Evolutionary conservation across 2,329 filamentous ascomycete genomes (phyloP).

Genomic region (Oidium heveae): DNA sequence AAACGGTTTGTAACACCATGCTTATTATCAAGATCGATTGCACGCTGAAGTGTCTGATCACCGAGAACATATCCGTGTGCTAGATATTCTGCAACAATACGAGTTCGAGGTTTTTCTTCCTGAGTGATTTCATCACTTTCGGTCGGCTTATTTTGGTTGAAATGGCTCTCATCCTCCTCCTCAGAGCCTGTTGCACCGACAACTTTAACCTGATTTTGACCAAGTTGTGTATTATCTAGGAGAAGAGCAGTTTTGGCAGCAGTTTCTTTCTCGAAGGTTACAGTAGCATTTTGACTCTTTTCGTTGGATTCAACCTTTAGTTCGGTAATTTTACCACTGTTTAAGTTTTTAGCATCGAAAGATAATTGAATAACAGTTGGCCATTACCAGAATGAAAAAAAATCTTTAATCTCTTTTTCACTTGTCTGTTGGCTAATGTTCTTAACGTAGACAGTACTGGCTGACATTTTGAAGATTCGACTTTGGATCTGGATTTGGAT

Average conservation of each 20-base stretch:
- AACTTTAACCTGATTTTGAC: slow-evolving; percentile 57
- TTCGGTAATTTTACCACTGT: slow-evolving; percentile 70
- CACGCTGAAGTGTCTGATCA: slow-evolving; percentile 26
- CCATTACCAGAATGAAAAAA: slow-evolving; percentile 83
- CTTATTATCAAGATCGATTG: slow-evolving; percentile 69
- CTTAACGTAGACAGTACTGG: slow-evolving; percentile 54
- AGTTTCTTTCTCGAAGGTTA: slow-evolving; percentile 90
- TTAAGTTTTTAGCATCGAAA: slow-evolving; percentile 5
- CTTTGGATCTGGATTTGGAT: background rate
- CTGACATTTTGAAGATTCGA: slow-evolving; percentile 9
- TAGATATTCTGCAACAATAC: slow-evolving; percentile 89
- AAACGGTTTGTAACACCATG: slow-evolving; percentile 70
- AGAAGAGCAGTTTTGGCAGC: slow-evolving; percentile 92
- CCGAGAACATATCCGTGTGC: slow-evolving; percentile 79
- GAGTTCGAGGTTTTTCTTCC: slow-evolving; percentile 86
- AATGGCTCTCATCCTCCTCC: slow-evolving; percentile 31
- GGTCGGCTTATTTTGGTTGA: slow-evolving; percentile 27
- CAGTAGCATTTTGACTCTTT: slow-evolving; percentile 52
- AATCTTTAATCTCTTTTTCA: slow-evolving; percentile 81
- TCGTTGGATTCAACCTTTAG: slow-evolving; percentile 50
- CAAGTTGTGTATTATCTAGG: slow-evolving; percentile 89
- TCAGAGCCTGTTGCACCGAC: slow-evolving; percentile 37
- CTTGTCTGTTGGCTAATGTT: slow-evolving; percentile 63
- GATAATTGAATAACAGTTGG: background rate
- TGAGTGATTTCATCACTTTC: slow-evolving; percentile 54